A percentile compares a stretch with the other conserved stretches of the same genome.
Evolutionary conservation across 139 green algal species (phyloP).

Genomic region (Chlorella sp.): DNA sequence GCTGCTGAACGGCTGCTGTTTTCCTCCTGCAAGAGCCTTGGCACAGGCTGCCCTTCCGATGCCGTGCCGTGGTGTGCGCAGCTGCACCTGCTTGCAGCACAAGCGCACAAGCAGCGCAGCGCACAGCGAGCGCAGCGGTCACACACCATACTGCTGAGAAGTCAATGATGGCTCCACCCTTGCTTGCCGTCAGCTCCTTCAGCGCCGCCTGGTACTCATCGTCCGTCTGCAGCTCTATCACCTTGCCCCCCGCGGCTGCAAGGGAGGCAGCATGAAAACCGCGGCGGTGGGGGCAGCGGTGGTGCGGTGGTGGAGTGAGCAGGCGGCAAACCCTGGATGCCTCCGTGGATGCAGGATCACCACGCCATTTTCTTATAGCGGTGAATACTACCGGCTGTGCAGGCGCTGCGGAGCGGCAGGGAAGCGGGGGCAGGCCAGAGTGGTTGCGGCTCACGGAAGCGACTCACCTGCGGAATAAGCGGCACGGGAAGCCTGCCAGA

Average conservation of each 20-base stretch:
- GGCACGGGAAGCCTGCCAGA: neutral
- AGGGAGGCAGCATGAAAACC: neutral
- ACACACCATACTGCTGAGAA: conserved; percentile 21
- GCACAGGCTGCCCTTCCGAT: too few species aligned
- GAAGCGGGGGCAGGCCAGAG: neutral
- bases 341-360: too few species aligned
- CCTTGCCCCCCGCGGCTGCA: conserved; percentile 18
- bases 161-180: conserved; percentile 24
- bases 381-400: too few species aligned
- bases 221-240: conserved; percentile 34
- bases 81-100: too few species aligned
- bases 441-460: neutral
- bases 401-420: neutral
- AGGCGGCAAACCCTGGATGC: neutral
- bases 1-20: too few species aligned
- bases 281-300: too few species aligned
- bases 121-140: neutral
- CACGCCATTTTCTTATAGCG: too few species aligned
- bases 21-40: too few species aligned
- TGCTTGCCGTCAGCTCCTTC: conserved; percentile 18
- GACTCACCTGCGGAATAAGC: neutral
- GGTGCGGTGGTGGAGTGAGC: neutral
- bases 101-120: neutral
- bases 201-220: conserved; percentile 28
- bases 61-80: too few species aligned